Conservation (phyloP, 2,329 filamentous ascomycete genomes). For the Beauveria sp. region DNA sequence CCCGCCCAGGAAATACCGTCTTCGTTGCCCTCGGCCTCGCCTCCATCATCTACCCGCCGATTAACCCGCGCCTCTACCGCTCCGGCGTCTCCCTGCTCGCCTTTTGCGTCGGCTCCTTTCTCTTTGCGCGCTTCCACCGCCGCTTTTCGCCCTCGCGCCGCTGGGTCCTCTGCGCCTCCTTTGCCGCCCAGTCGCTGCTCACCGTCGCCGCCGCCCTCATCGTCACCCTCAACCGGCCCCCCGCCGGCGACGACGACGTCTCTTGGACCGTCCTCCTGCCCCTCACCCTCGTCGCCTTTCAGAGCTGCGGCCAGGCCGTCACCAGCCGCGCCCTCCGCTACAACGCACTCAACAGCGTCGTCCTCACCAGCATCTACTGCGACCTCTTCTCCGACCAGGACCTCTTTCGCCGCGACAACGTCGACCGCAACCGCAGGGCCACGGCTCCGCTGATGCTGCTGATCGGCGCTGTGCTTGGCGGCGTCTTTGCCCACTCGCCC, state of each 20-base stretch:
- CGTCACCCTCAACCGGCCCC: constrained; percentile 38
- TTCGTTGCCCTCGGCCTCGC: constrained; percentile 70
- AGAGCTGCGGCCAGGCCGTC: constrained; percentile 73
- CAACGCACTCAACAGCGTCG: constrained; percentile 67
- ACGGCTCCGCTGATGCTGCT: constrained; percentile 43
- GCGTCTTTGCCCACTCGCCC: constrained; percentile 38
- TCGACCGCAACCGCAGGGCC: constrained; percentile 43
- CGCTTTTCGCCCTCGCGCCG: constrained; percentile 51
- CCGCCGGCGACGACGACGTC: constrained; percentile 34
- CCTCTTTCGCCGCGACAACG: constrained; percentile 37
- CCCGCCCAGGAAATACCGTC: constrained; percentile 58
- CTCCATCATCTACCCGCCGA: constrained; percentile 33
- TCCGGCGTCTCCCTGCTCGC: constrained; percentile 61
- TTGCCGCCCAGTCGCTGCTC: constrained; percentile 43
- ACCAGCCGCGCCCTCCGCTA: constrained; percentile 62
- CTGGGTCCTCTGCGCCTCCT: constrained; percentile 57
- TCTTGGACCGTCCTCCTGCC: constrained; percentile 57
- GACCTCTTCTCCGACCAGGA: constrained; percentile 64
- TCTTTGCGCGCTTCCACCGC: constrained; percentile 63
- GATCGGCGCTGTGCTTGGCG: constrained; percentile 42
- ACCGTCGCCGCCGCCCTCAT: constrained; percentile 46
- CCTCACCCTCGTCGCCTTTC: constrained; percentile 64
- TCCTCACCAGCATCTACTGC: constrained; percentile 75
- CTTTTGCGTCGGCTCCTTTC: constrained; percentile 66
- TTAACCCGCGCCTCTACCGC: constrained; percentile 36